Evolutionary conservation across 306 rosid genomes (phyloP).

Genomic region (Trichosanthes cucumerina): DNA sequence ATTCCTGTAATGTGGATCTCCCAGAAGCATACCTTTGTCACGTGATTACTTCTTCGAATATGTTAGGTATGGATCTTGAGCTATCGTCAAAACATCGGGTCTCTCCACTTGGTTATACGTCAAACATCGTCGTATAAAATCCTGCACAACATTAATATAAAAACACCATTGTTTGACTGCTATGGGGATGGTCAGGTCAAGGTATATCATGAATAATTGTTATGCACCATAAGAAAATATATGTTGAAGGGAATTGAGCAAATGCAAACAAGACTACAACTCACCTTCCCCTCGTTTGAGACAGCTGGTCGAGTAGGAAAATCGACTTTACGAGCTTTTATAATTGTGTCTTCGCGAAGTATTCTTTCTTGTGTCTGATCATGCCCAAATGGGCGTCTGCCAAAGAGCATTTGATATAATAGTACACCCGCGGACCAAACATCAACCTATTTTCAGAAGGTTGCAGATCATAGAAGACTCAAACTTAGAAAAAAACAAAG

Average conservation of each 20-base stretch:
- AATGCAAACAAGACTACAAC: constrained; percentile 8
- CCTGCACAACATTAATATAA: constrained; percentile 29
- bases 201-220: background rate
- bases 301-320: constrained; percentile 84
- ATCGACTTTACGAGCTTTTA: constrained; percentile 92
- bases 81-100: constrained; percentile 77
- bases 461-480: constrained; percentile 9
- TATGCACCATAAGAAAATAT: background rate
- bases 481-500: background rate
- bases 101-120: constrained; percentile 89
- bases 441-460: constrained; percentile 65
- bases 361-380: constrained; percentile 94
- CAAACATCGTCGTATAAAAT: constrained; percentile 75
- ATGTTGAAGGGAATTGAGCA: background rate
- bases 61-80: constrained; percentile 86
- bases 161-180: background rate
- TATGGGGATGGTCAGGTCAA: background rate
- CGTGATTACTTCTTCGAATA: constrained; percentile 53
- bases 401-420: constrained; percentile 93
- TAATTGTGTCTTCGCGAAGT: constrained; percentile 94
- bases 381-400: constrained; percentile 93
- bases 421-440: constrained; percentile 95
- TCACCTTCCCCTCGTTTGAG: constrained; percentile 94
- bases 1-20: background rate
- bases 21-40: background rate